These are phyloP conservation scores for Paramecium bursaria DNA, from an alignment of 73 alveolate genomes.

Conservation along the genomic window DNA sequence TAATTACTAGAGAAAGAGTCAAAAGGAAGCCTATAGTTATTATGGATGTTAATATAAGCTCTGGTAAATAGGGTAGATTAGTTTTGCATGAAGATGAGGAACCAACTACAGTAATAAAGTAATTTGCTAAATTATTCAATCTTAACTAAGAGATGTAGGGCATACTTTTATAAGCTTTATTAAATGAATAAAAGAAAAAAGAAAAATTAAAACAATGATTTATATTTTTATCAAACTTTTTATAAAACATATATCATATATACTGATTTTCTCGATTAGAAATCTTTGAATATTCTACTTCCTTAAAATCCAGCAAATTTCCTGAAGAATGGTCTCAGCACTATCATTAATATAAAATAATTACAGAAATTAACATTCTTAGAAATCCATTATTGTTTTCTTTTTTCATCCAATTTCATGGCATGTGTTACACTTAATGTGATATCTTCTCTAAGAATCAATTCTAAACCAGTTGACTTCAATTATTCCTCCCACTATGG, in stretches of 20 bases:
- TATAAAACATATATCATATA: conserved; percentile 65
- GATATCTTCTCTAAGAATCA: conserved; percentile 64
- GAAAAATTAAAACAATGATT: too few relatives aligned
- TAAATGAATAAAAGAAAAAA: too few relatives aligned
- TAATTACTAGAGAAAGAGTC: conserved; percentile 24
- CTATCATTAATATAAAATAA: neutral
- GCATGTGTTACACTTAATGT: conserved; percentile 67
- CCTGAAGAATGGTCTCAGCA: conserved; percentile 58
- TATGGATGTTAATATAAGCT: conserved; percentile 53
- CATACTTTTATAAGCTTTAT: conserved; percentile 6
- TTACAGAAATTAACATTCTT: conserved; percentile 51
- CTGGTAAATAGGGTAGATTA: conserved; percentile 58
- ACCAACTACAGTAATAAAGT: conserved; percentile 15
- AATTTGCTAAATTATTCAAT: conserved; percentile 38
- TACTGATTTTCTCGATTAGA: conserved; percentile 54
- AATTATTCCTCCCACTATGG: conserved; percentile 65
- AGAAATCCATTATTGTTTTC: conserved; percentile 63
- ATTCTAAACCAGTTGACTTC: conserved; percentile 61
- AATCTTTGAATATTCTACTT: conserved; percentile 63
- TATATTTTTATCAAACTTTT: conserved; percentile 23
- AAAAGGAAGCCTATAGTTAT: conserved; percentile 45
- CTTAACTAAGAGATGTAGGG: conserved; percentile 25
- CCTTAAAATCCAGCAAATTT: conserved; percentile 73
- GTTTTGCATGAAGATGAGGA: conserved; percentile 58
- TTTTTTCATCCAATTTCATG: conserved; percentile 62